Base-by-base conservation (phyloP, 2,329 filamentous ascomycete species). In the Xylaria sp. region DNA sequence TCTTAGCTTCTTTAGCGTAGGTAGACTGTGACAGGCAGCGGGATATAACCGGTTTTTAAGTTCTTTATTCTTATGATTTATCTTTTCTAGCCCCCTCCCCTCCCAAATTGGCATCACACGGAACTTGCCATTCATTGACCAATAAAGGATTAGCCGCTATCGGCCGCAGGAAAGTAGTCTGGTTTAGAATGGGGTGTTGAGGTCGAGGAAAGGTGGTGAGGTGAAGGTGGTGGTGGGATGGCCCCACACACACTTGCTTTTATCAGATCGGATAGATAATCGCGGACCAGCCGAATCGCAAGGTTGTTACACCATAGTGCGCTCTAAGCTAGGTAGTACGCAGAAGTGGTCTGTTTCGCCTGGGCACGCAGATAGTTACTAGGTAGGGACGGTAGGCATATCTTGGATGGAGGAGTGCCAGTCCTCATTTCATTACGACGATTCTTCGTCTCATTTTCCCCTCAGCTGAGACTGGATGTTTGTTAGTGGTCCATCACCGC, bases 231-330 rank as follows among this genome's bases (percentile, higher is more conserved):
- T 46, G 37, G 48, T 52, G 39, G 63, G 50, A 55, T 46, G 20
- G 20, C 69, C 15, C 69, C 69, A 72, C 70, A 66, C 70, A 58
- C 50, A 41, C 68, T 8, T 55, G 20, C 56, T 67, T 64, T 72
- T 70, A 72, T 72, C 68, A 69, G 70, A 72, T 72, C 56, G 37
- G 69, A 72, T 62, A 71, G 70, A 72, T 72, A 72, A 72, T 68
- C 70, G 58, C 55, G 50, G 46, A 56, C 56, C 25, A 23, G 6
- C 25, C 13, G 62, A 39, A 23, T 39, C 66, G 52, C 23, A 23
- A 10, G 6, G n/a, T 48, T 50, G 60, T 65, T 37, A 46, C 60
- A 64, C 54, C 41, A 50, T 39, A 57, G 56, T 57, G 51, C 54
- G 20, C 48, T 59, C 37, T 32, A 34, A 46, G 61, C 48, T 34